Evolutionary conservation across 257 asterid genomes (phyloP).

Genomic region (Ocimum tenuiflorum): DNA sequence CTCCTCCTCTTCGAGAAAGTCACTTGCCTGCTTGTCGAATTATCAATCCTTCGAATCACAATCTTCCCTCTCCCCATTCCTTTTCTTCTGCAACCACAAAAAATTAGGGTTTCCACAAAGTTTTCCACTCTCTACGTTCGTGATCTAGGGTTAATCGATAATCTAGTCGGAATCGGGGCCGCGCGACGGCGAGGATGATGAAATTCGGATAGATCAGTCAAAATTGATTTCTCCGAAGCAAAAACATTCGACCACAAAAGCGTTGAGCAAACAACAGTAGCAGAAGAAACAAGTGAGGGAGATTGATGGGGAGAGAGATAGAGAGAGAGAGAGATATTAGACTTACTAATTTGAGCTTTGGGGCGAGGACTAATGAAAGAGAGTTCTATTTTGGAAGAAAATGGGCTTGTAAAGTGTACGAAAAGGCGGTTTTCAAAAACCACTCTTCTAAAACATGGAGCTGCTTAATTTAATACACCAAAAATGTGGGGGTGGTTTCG

Average conservation of each 20-base stretch:
- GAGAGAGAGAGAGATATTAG: background rate
- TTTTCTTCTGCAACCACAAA: background rate
- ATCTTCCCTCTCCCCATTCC: slow-evolving; percentile 46
- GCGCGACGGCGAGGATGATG: background rate
- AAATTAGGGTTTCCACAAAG: slow-evolving; percentile 7
- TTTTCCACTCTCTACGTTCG: background rate
- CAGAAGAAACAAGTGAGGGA: background rate
- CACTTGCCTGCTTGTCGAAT: slow-evolving; percentile 44
- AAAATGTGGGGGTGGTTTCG: slow-evolving; percentile 20
- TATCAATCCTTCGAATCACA: slow-evolving; percentile 43
- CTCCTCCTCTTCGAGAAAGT: slow-evolving; percentile 43
- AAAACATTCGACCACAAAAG: background rate
- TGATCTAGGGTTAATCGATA: too few species aligned
- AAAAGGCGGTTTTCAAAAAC: slow-evolving; percentile 22
- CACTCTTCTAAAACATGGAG: slow-evolving; percentile 30
- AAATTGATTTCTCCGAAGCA: background rate
- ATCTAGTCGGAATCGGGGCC: background rate
- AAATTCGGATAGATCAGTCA: background rate
- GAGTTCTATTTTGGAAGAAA: slow-evolving; percentile 18
- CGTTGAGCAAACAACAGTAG: background rate
- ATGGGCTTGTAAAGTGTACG: slow-evolving; percentile 11
- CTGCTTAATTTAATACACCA: slow-evolving; percentile 9
- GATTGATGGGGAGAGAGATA: background rate
- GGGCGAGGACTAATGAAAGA: slow-evolving; percentile 17
- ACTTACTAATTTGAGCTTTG: slow-evolving; percentile 40